Percentiles rank a stretch among this genome's conserved stretches.
Conservation (phyloP, 768 basidiomycete species). For the Pisolithus tinctorius region DNA sequence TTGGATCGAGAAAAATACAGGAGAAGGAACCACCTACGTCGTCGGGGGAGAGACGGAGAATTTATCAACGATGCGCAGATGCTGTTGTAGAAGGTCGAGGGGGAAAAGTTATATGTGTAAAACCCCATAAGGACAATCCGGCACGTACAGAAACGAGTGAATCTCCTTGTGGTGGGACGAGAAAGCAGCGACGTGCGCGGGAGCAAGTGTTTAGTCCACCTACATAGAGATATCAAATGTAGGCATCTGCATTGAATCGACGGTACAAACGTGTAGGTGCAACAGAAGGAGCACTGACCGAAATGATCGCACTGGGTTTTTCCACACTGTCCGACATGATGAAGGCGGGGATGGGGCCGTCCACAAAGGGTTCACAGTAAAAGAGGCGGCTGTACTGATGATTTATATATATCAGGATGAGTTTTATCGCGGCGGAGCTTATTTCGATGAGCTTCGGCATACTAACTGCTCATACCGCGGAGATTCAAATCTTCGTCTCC, state of each 20-base stretch:
- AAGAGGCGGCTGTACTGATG: background rate
- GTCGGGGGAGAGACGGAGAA: slow-evolving; percentile 69
- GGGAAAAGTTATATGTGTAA: slow-evolving; percentile 8
- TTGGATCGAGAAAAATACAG: slow-evolving; percentile 9
- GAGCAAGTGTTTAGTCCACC: slow-evolving; percentile 81
- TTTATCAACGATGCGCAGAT: slow-evolving; percentile 68
- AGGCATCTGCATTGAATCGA: slow-evolving; percentile 6
- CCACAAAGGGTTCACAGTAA: background rate
- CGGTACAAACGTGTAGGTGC: slow-evolving; percentile 4
- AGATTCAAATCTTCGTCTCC: background rate
- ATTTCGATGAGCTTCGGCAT: background rate
- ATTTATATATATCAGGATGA: too few species aligned
- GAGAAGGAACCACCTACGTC: slow-evolving; percentile 41
- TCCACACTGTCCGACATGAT: slow-evolving; percentile 28
- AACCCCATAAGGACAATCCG: background rate
- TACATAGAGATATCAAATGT: slow-evolving; percentile 18
- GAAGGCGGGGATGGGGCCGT: slow-evolving; percentile 1
- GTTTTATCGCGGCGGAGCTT: background rate
- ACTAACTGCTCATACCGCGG: background rate
- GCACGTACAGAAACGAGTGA: slow-evolving; percentile 63
- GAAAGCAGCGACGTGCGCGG: slow-evolving; percentile 58
- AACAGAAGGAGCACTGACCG: slow-evolving; percentile 39
- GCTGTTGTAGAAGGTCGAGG: slow-evolving; percentile 30
- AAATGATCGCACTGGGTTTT: slow-evolving; percentile 68
- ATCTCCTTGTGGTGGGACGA: slow-evolving; percentile 64